Evolutionary conservation across 306 rosid genomes (phyloP).

Genomic region (Hylodesmum podocarpum): DNA sequence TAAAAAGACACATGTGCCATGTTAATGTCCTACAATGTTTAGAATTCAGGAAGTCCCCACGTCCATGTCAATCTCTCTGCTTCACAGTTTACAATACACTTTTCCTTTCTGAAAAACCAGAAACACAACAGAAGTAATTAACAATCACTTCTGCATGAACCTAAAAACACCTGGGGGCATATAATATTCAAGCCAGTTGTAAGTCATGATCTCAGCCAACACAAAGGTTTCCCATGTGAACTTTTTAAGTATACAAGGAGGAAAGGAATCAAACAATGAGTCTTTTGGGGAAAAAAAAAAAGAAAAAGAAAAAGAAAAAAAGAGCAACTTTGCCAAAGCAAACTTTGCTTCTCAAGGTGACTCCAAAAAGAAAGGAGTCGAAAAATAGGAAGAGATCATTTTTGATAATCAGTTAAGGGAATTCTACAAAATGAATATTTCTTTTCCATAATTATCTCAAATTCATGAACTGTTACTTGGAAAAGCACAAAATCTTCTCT

Average conservation of each 20-base stretch:
- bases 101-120: not conserved
- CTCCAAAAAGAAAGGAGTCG: not conserved
- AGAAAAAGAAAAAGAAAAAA: not conserved
- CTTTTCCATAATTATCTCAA: not conserved
- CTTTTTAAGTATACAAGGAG: not conserved
- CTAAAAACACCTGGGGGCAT: not conserved
- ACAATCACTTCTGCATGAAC: slow-evolving; percentile 5
- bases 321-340: not conserved
- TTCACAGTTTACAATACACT: not conserved
- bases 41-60: not conserved
- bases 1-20: not conserved
- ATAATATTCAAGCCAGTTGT: not conserved
- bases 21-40: not conserved
- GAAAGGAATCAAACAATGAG: not conserved
- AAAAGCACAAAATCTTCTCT: not conserved
- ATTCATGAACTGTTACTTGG: not conserved
- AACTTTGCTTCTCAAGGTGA: not conserved
- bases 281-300: not conserved
- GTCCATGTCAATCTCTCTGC: not conserved
- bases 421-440: not conserved
- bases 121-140: not conserved
- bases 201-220: not conserved
- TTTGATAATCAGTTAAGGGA: not conserved
- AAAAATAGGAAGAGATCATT: not conserved
- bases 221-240: not conserved